Evolutionary conservation across 2,329 filamentous ascomycete species (phyloP).

Genomic region (Ascochyta fabae): DNA sequence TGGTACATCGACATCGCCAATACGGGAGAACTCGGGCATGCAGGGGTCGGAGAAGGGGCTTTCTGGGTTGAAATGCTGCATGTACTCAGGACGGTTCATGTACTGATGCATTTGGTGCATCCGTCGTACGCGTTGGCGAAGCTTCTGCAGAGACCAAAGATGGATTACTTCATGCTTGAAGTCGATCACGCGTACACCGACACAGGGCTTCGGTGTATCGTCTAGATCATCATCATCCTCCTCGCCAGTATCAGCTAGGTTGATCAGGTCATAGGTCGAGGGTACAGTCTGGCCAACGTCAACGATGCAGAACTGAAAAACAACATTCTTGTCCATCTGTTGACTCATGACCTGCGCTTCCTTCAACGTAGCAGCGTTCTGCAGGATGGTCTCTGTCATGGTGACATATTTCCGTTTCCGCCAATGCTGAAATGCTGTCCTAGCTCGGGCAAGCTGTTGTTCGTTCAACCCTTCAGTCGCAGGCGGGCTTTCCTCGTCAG

Average conservation of each 20-base stretch:
- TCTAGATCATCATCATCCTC: conserved; percentile 87
- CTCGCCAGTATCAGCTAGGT: conserved; percentile 87
- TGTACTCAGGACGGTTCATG: conserved; percentile 91
- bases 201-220: conserved; percentile 83
- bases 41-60: conserved; percentile 92
- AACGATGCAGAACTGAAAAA: conserved; percentile 93
- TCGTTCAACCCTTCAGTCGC: conserved; percentile 59
- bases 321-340: conserved; percentile 88
- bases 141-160: conserved; percentile 92
- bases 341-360: conserved; percentile 99
- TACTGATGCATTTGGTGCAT: conserved; percentile 99
- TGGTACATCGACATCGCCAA: conserved; percentile 93
- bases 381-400: conserved; percentile 91
- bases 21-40: conserved; percentile 88
- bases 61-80: conserved; percentile 88
- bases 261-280: conserved; percentile 94
- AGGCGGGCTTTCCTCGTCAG: conserved; percentile 44
- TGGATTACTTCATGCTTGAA: conserved; percentile 86
- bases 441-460: conserved; percentile 74
- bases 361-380: conserved; percentile 86
- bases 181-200: conserved; percentile 88
- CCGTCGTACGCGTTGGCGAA: conserved; percentile 81
- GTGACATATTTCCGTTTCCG: conserved; percentile 83
- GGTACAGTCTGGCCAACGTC: conserved; percentile 86
- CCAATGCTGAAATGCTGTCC: conserved; percentile 75